Evolutionary conservation across 2,329 filamentous ascomycete species (phyloP).

Genomic region (Sclerotinia subarctica): DNA sequence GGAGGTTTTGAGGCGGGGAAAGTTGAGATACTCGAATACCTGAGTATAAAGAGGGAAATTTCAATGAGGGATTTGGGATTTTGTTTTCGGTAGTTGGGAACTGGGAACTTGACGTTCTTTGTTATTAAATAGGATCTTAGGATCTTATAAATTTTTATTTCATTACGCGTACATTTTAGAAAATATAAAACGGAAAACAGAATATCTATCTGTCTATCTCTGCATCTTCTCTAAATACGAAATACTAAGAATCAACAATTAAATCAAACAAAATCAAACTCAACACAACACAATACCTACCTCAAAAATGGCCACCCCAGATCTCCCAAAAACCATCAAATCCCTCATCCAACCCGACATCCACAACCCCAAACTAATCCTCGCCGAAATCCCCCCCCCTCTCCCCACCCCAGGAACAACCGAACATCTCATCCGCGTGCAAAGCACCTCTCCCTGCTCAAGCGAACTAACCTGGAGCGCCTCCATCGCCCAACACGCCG

Average conservation of each 20-base stretch:
- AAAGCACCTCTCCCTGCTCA: slow-evolving; percentile 7
- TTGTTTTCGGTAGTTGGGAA: background rate
- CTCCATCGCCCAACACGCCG: background rate
- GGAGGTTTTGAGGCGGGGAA: background rate
- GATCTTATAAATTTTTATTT: no score
- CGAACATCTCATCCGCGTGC: slow-evolving; percentile 12
- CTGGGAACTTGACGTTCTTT: background rate
- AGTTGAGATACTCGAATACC: background rate
- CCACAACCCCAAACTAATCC: slow-evolving; percentile 8
- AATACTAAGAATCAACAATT: background rate
- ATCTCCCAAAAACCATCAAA: background rate
- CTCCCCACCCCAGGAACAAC: background rate
- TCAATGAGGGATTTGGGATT: background rate
- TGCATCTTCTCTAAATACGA: background rate
- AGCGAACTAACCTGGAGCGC: slow-evolving; percentile 13
- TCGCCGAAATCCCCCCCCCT: background rate
- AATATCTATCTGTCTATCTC: background rate
- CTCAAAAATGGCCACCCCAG: background rate
- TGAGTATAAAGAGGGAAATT: slow-evolving; percentile 3
- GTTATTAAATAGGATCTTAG: background rate
- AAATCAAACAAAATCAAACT: background rate
- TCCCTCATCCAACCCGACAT: slow-evolving; percentile 16
- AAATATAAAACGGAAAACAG: background rate
- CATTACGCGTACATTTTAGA: background rate
- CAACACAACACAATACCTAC: background rate